Evolutionary conservation across 768 basidiomycete species (phyloP).

Genomic region (Ramaria sp.): DNA sequence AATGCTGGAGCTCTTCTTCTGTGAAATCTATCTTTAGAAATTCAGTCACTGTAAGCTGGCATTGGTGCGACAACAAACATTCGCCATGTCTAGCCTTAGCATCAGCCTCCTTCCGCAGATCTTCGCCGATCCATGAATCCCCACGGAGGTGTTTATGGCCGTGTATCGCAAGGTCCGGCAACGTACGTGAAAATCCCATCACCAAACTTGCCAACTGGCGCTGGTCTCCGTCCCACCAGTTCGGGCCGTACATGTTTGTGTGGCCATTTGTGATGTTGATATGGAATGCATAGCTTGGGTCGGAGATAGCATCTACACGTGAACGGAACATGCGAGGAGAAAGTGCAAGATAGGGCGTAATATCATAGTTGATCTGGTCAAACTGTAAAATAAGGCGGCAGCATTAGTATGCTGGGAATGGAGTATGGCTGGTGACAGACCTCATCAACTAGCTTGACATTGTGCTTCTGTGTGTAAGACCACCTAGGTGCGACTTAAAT

Average conservation of each 20-base stretch:
- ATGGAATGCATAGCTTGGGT: background rate
- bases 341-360: conserved; percentile 8
- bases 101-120: conserved; percentile 5
- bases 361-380: conserved; percentile 8
- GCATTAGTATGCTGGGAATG: background rate
- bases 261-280: conserved; percentile 9
- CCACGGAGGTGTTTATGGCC: conserved; percentile 5
- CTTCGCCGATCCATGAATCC: conserved; percentile 8
- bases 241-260: background rate
- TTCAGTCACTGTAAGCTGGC: background rate
- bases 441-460: conserved; percentile 42
- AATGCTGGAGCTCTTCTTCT: background rate
- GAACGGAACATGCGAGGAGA: background rate
- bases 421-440: background rate
- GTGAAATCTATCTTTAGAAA: conserved; percentile 2
- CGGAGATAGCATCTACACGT: conserved; percentile 6
- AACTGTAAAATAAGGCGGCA: background rate
- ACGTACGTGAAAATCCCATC: conserved; percentile 1
- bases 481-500: conserved; percentile 16
- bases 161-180: conserved; percentile 10
- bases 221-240: background rate
- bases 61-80: conserved; percentile 1
- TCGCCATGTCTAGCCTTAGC: background rate
- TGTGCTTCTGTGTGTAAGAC: conserved; percentile 32
- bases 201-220: conserved; percentile 3